Evolutionary conservation across 371 early-diverging fungal genomes (phyloP).

Genomic region (Mucor indicus): DNA sequence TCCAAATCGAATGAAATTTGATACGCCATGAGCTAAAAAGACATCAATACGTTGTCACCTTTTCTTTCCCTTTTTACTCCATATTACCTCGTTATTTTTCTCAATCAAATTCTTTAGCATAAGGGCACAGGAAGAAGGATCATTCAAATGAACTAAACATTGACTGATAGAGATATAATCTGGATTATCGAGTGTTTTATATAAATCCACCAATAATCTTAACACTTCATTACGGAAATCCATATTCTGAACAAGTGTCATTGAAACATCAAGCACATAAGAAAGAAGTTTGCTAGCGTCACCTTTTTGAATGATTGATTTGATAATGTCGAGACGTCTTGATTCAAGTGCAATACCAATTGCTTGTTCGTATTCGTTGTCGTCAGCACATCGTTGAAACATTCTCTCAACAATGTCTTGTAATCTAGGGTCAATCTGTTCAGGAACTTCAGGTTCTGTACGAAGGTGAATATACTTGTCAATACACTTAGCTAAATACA

Average conservation of each 20-base stretch:
- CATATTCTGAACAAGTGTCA: constrained; percentile 79
- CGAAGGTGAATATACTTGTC: constrained; percentile 90
- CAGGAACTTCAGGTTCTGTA: constrained; percentile 42
- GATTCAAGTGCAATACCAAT: constrained; percentile 95
- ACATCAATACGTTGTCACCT: not conserved
- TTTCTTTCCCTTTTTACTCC: not conserved
- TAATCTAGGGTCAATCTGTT: constrained; percentile 72
- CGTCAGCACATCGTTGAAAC: constrained; percentile 87
- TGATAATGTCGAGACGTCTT: constrained; percentile 84
- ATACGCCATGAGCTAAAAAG: constrained; percentile 73
- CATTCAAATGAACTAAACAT: constrained; percentile 89
- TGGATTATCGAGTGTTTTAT: constrained; percentile 73
- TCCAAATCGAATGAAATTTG: constrained; percentile 98
- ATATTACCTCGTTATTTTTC: constrained; percentile 52
- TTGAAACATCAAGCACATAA: constrained; percentile 79
- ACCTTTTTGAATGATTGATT: constrained; percentile 75
- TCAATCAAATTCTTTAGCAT: constrained; percentile 66
- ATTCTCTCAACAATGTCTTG: constrained; percentile 90
- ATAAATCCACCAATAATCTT: constrained; percentile 79
- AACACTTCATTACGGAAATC: constrained; percentile 84
- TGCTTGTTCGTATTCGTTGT: constrained; percentile 86
- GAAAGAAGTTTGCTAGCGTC: constrained; percentile 68
- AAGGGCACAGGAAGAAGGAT: constrained; percentile 67
- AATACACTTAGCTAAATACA: constrained; percentile 73
- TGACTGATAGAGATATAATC: constrained; percentile 91